Evolutionary conservation across 305 asterid genomes (phyloP), one percentile per base, ranked within the genome.

Genomic region (Withania somnifera): DNA sequence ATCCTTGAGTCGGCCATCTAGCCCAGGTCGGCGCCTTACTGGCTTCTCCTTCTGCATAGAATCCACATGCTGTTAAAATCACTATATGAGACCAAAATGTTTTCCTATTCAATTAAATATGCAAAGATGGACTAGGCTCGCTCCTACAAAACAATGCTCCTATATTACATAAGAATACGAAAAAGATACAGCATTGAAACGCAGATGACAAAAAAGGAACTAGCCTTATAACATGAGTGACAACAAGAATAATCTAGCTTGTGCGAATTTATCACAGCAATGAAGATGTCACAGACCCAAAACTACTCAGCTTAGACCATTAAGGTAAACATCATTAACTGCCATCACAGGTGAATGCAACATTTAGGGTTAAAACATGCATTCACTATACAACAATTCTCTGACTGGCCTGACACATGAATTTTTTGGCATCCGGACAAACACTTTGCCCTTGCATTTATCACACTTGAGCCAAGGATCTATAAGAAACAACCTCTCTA

Each of bases 41-140:
- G 90, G 88, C 87, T 84, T 96, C 80, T 94, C 99, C 89, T 91
- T 97, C 99, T 94, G 90, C 88, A 88, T 53, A 89, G 76, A 28
- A 73, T 34, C 60, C 34, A 24, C 79, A 73, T 73, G 60, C 79
- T 26, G 26, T 73, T 47, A 73, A 73, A 47, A 7, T 73, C 60
- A 73, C 36, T 51, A 32, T 22, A 51, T 28, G 30, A n/a, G 63
- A 50, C 28, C 63, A 76, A 30, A 76, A 17, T 14, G 26, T 36
- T 75, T 11, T 17, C 28, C 13, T 75, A 51, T 75, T 11, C 15
- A 75, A 75, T 75, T 51, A 50, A 73, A 75, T 20, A 73, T 75
- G 51, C 28, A 7, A 47, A 17, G 26, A 75, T 1, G 1, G 30
- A 10, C 77, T 38, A 34, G n/a, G 5, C 77, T 38, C 19, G 51